A percentile compares a stretch with the other conserved stretches of the same genome.
These are phyloP conservation scores for Nigrograna mackinnonii DNA, from an alignment of 2,329 filamentous ascomycete genomes.

Conservation along the genomic window DNA sequence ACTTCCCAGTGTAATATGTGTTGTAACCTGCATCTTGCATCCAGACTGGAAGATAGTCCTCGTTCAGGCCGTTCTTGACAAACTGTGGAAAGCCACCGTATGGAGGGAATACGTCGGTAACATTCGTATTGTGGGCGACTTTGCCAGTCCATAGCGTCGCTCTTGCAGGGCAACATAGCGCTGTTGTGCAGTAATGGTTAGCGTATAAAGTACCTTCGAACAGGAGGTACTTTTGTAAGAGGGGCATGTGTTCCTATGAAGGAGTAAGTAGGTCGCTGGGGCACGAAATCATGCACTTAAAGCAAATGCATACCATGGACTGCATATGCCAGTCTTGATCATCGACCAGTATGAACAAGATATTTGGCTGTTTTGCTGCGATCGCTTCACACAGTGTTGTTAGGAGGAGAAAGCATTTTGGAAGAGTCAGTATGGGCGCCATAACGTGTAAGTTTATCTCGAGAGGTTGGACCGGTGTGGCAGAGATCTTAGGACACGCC, in stretches of 20 bases:
- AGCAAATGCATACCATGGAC: background rate
- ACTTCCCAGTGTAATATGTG: constrained; percentile 74
- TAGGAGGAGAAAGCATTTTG: too few species aligned
- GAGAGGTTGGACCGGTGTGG: too few species aligned
- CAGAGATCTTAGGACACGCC: too few species aligned
- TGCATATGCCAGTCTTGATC: constrained; percentile 62
- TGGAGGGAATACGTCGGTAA: constrained; percentile 61
- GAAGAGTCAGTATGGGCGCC: too few species aligned
- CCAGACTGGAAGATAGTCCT: constrained; percentile 72
- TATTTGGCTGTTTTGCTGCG: constrained; percentile 51
- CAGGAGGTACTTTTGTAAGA: constrained; percentile 57
- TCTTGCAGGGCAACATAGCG: constrained; percentile 68
- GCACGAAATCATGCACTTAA: constrained; percentile 44
- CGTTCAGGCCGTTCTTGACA: constrained; percentile 65
- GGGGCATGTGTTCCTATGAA: constrained; percentile 64
- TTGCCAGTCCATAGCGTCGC: constrained; percentile 67
- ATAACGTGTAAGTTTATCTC: too few species aligned
- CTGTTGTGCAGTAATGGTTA: constrained; percentile 67
- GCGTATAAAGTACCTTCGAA: constrained; percentile 61
- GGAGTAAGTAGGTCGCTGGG: too few species aligned
- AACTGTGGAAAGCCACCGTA: constrained; percentile 70
- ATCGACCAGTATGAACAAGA: constrained; percentile 68
- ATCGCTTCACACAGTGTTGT: too few species aligned
- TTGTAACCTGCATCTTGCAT: constrained; percentile 70
- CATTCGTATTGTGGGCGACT: constrained; percentile 70